A percentile compares a stretch with the other conserved stretches of the same genome.
phyloP scores from a whole-genome alignment of 257 asterid genomes.

The Jacaranda copaia region DNA sequence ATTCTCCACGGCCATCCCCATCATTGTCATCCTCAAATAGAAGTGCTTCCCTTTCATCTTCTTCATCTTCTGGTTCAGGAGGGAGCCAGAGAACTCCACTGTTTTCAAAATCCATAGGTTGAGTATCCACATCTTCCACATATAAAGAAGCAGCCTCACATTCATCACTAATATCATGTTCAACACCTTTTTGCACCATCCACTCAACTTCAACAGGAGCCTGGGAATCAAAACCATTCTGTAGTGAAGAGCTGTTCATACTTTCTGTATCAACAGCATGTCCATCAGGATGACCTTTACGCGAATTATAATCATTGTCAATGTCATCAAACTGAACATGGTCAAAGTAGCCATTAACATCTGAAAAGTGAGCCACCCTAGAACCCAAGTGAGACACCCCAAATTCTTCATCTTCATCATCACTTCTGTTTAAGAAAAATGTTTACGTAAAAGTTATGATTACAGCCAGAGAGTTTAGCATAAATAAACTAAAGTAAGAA shows the following conservation, averaged over 20 bases:
- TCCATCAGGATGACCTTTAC: constrained; percentile 68
- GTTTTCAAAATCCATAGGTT: constrained; percentile 91
- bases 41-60: constrained; percentile 79
- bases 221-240: constrained; percentile 55
- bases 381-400: constrained; percentile 59
- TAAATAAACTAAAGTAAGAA: constrained; percentile 11
- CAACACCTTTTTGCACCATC: constrained; percentile 48
- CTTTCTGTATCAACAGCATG: constrained; percentile 59
- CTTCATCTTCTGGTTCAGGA: constrained; percentile 96
- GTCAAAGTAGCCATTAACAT: constrained; percentile 58
- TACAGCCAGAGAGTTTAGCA: constrained; percentile 7
- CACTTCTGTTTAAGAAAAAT: constrained; percentile 65
- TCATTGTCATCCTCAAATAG: constrained; percentile 77
- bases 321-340: constrained; percentile 60
- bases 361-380: constrained; percentile 51
- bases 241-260: constrained; percentile 46
- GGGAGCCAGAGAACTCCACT: constrained; percentile 96
- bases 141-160: constrained; percentile 73
- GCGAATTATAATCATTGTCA: constrained; percentile 57
- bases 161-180: constrained; percentile 66
- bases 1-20: constrained; percentile 79
- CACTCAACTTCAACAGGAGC: constrained; percentile 60
- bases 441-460: constrained; percentile 23
- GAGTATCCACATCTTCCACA: constrained; percentile 61
- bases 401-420: constrained; percentile 76